Evolutionary conservation across 2,329 filamentous ascomycete species (phyloP), one percentile per base, ranked within the genome.

Genomic region (Ascochyta clinopodiicola): DNA sequence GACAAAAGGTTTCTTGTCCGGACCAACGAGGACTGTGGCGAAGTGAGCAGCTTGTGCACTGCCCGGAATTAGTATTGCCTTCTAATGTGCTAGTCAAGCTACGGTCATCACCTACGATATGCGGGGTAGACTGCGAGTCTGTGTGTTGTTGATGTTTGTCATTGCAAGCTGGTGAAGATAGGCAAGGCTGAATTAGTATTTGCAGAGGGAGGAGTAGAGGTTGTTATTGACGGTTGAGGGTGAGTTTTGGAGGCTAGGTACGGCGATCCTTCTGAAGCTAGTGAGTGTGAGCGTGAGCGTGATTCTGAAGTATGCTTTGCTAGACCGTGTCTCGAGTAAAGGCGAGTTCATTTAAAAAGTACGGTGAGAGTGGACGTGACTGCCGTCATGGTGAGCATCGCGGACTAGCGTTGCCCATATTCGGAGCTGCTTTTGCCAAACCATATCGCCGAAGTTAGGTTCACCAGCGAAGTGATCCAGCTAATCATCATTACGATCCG

Each of bases 1-100:
- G 9, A 24, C 24, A 24, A 51, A 51, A 6, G 21, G 31, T 27
- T n/a, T 29, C 9, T 24, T 51, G 3, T 43, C 8, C 1, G 22
- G 17, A 31, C 48, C 48, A 9, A 51, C 48, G 19, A 51, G 32
- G 2, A 51, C 15, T 1, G 48, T 44, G n/a, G 48, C 39, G 8
- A 44, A 44, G 2, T 2, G 13, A 29, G 34, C 15, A 19, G 32
- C 19, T 5, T 38, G 19, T 24, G 40, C 32, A 35, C 48, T 51
- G n/a, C 6, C 2, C 1, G 12, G 5, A 9, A 15, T 51, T 13
- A 44, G 40, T 10, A 6, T n/a, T 6, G 9, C 15, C 10, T 22
- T 3, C 17, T 29, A 22, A 21, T 2, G 13, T 6, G 3, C 6
- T 17, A 8, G 32, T 29, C 12, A 19, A 22, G 32, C 4, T 17